phyloP scores from a whole-genome alignment of 2,329 filamentous ascomycete species.

The Fusarium haematococcum region DNA sequence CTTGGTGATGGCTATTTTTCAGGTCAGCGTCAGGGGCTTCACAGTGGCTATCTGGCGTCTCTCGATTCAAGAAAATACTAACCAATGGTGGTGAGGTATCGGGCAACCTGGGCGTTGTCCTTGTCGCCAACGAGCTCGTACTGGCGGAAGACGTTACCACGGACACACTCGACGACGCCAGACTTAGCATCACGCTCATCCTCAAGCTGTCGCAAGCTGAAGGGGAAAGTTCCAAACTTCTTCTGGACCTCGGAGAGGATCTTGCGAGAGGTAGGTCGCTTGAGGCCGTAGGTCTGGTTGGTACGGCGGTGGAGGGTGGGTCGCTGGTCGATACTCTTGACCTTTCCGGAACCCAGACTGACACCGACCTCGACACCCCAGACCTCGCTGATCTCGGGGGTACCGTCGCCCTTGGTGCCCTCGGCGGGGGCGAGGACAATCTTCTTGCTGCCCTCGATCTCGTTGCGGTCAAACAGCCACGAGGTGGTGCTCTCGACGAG shows the following conservation, averaged over 20 bases:
- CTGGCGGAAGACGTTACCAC: slow-evolving; percentile 90
- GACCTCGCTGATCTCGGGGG: slow-evolving; percentile 89
- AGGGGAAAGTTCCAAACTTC: slow-evolving; percentile 98
- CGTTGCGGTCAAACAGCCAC: slow-evolving; percentile 96
- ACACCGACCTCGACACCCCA: slow-evolving; percentile 98
- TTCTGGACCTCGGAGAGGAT: slow-evolving; percentile 94
- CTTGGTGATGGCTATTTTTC: slow-evolving; percentile 86
- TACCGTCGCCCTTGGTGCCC: slow-evolving; percentile 89
- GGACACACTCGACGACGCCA: slow-evolving; percentile 95
- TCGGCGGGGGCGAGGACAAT: slow-evolving; percentile 91
- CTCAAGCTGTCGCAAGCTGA: slow-evolving; percentile 95
- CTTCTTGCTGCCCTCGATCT: slow-evolving; percentile 98
- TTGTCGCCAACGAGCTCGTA: slow-evolving; percentile 98
- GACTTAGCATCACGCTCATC: slow-evolving; percentile 97
- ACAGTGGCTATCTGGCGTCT: neutral
- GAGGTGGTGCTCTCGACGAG: slow-evolving; percentile 98
- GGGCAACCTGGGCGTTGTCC: slow-evolving; percentile 84
- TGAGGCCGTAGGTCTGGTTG: slow-evolving; percentile 89
- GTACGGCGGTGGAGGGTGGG: slow-evolving; percentile 95
- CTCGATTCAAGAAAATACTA: slow-evolving; percentile 57
- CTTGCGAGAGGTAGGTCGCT: slow-evolving; percentile 93
- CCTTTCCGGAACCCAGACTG: slow-evolving; percentile 90
- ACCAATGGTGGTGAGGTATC: slow-evolving; percentile 93
- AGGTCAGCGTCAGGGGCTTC: slow-evolving; percentile 21
- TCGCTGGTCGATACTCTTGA: slow-evolving; percentile 90